Conservation (phyloP, 345 rosid species). For the Anastatica hierochuntica region DNA sequence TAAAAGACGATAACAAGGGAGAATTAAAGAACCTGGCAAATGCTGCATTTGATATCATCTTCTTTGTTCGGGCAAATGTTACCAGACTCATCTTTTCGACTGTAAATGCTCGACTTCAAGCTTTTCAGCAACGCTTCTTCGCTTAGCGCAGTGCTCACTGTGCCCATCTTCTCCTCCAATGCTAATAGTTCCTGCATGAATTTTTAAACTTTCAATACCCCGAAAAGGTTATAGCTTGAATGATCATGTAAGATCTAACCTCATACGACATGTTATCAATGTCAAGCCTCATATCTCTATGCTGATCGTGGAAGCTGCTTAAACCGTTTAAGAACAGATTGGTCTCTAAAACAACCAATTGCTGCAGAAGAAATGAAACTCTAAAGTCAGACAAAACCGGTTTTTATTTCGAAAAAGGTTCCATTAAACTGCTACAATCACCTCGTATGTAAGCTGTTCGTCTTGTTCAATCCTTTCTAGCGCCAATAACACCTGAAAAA, state of each 20-base stretch:
- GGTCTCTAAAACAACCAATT: constrained; percentile 75
- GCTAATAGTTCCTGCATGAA: constrained; percentile 74
- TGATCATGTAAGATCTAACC: constrained; percentile 35
- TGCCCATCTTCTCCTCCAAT: constrained; percentile 94
- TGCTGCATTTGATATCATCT: constrained; percentile 65
- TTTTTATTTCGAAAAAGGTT: too few relatives aligned
- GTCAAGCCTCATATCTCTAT: constrained; percentile 94
- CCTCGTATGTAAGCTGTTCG: constrained; percentile 77
- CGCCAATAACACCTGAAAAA: constrained; percentile 59
- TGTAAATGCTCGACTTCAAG: constrained; percentile 41
- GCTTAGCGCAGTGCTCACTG: constrained; percentile 84
- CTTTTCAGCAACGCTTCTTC: constrained; percentile 73
- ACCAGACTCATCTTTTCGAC: constrained; percentile 11
- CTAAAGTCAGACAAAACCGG: constrained; percentile 9
- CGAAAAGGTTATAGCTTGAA: too few relatives aligned
- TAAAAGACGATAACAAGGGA: too few relatives aligned
- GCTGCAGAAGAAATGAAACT: constrained; percentile 38
- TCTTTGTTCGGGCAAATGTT: constrained; percentile 15
- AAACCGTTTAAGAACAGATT: constrained; percentile 58
- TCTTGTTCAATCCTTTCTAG: constrained; percentile 86
- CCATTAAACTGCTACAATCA: too few relatives aligned
- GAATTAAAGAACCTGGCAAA: constrained; percentile 64
- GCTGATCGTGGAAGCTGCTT: constrained; percentile 59
- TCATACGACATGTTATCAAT: constrained; percentile 96
- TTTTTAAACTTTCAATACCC: background rate